These are phyloP conservation scores for Fusarium newnesense DNA, from an alignment of 2,329 filamentous ascomycete species.

Conservation along the genomic window DNA sequence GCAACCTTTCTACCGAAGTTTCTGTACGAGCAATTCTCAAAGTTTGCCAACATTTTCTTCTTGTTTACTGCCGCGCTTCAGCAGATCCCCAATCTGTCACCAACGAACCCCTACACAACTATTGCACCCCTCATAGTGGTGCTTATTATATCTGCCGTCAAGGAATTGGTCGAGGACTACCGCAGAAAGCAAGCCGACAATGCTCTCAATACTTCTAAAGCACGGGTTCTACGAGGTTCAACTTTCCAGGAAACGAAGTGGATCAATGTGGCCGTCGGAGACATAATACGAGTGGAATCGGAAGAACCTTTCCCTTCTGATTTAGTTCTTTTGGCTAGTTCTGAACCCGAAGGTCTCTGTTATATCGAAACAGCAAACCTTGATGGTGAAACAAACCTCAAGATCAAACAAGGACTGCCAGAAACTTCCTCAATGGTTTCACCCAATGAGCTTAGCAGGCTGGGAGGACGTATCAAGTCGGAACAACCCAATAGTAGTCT, in stretches of 20 bases:
- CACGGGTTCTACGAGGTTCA: constrained; percentile 83
- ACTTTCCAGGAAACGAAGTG: constrained; percentile 88
- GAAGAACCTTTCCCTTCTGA: constrained; percentile 96
- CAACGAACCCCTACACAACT: constrained; percentile 95
- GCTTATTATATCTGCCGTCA: constrained; percentile 91
- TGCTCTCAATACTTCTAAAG: constrained; percentile 86
- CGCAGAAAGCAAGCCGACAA: constrained; percentile 88
- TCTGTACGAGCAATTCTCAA: constrained; percentile 97
- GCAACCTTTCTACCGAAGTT: constrained; percentile 96
- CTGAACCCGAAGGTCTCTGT: constrained; percentile 95
- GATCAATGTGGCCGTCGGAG: constrained; percentile 92
- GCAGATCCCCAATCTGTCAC: constrained; percentile 94
- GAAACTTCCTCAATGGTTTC: constrained; percentile 92
- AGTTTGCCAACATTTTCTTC: constrained; percentile 99
- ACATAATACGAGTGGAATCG: constrained; percentile 91
- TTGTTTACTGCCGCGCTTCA: constrained; percentile 94
- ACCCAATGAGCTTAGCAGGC: constrained; percentile 82
- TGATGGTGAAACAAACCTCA: constrained; percentile 97
- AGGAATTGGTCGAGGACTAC: constrained; percentile 94
- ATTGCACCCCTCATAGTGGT: constrained; percentile 94
- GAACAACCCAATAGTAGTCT: constrained; percentile 98
- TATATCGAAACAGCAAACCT: constrained; percentile 99
- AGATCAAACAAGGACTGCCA: constrained; percentile 97
- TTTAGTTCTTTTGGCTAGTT: constrained; percentile 89
- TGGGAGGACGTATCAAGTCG: constrained; percentile 88